Base-by-base conservation (phyloP, 140 eudicot species). In the Oenanthe javanica region DNA sequence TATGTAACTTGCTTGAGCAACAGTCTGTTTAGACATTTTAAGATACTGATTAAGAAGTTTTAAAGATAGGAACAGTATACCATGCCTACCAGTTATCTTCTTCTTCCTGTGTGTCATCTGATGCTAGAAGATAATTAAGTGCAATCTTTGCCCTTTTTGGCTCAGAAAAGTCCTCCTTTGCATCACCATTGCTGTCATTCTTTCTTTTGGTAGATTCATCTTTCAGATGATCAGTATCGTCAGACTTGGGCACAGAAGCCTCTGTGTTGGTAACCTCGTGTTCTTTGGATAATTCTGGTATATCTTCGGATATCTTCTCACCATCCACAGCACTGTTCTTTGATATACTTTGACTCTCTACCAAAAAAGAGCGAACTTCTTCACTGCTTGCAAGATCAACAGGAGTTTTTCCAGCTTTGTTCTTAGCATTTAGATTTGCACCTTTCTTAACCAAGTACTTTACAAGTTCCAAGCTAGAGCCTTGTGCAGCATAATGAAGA, bases 401-500 rank as follows among this genome's bases (percentile, higher is more conserved):
- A 15, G 97, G 87, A 72, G 89, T 90, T 87, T 90, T 94, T 12
- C 97, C 98, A 10, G 96, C 92, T 87, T 94, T 94, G 79, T 88
- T 94, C 87, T 90, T 92, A 8, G 87, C 64, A 61, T 78, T 75
- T 52, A 84, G 77, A 82, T 87, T 82, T 75, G 96, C 84, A n/a
- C 96, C 96, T 83, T 90, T 94, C 86, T 90, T 94, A 76, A 94
- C 88, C 86, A 94, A 82, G 81, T 94, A 94, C 81, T 89, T 94
- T 72, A 90, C 92, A 70, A 94, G 95, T 40, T 90, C 98, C 14
- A 84, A 25, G 78, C 88, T 83, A 23, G 97, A 94, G 69, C 98
- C 98, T 72, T 94, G 98, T 75, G 86, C 97, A 67, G 97, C 98
- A 78, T 87, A 94, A 85, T 94, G 98, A 67, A 94, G 95, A 23